Conservation (phyloP, 2,329 filamentous ascomycete genomes). For the Botrytis sinoallii region DNA sequence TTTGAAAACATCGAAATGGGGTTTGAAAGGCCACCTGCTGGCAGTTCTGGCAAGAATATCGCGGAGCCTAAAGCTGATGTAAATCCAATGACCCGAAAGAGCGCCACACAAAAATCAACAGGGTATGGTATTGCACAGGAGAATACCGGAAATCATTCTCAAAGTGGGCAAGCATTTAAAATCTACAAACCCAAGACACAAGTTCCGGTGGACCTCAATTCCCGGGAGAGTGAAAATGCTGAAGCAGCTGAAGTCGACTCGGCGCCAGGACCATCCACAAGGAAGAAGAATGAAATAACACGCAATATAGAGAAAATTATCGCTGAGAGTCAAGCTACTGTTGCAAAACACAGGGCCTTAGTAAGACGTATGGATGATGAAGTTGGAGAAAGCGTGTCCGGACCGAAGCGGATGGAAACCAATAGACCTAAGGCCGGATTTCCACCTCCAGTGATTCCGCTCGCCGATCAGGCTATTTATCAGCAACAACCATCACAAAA, state of each 20-base stretch:
- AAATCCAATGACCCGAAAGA: neutral
- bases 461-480: neutral
- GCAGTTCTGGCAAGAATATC: neutral
- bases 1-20: neutral
- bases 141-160: neutral
- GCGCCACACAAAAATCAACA: neutral
- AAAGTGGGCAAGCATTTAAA: neutral
- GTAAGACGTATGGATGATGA: neutral
- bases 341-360: constrained; percentile 5
- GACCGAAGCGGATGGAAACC: neutral
- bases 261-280: neutral
- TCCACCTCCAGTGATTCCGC: neutral
- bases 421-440: neutral
- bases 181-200: neutral
- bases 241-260: neutral
- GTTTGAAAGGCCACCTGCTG: neutral
- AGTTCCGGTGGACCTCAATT: neutral
- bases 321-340: constrained; percentile 6
- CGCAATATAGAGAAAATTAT: neutral
- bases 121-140: neutral
- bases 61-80: neutral
- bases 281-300: neutral
- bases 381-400: neutral
- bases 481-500: neutral
- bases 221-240: neutral